Evolutionary conservation across 2,329 filamentous ascomycete species (phyloP), one percentile per base, ranked within the genome.

Genomic region (Penicillium polonicum): DNA sequence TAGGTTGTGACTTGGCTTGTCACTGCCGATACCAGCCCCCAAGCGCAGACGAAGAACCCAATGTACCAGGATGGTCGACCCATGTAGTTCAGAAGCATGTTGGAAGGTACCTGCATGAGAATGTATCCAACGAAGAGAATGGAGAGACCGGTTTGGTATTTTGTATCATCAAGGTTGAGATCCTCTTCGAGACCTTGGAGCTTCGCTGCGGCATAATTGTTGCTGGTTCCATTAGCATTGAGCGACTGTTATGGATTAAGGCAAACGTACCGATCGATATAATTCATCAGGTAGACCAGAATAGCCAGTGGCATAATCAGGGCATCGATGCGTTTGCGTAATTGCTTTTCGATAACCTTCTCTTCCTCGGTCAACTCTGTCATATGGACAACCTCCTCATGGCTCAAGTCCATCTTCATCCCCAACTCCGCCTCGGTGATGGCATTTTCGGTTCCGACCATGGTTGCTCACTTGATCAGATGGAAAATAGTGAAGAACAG

Each of bases 51-150:
- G 63, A 79, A 80, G 57, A 75, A 76, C 5, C 78, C 76, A n/a
- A 79, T 63, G 36, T 79, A 79, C 5, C 75, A 60, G 4, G 76
- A 77, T 1, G 77, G 77, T 3, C 70, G 67, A n/a, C 78, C 76
- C 63, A 75, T 72, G 49, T 77, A 74, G 44, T 74, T 74, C 25
- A 80, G 69, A 9, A 79, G 59, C 42, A 78, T 61, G 59, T 80
- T 81, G 52, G 76, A 81, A 0, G 80, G 80, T 5, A 80, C 78
- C 58, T 77, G 75, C 74, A 76, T 76, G 29, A 77, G 66, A 53
- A 79, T 78, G 46, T 79, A 79, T 27, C 66, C 75, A 35, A 79
- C 76, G 54, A 79, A 79, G 3, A 79, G 68, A 44, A 79, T 72
- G 1, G 75, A 76, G 10, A 79, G 65, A 27, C 75, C 76, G 6